Evolutionary conservation across 108 stramenopile species (phyloP), one percentile per base, ranked within the genome.

Genomic region (Bacterosira constricta): DNA sequence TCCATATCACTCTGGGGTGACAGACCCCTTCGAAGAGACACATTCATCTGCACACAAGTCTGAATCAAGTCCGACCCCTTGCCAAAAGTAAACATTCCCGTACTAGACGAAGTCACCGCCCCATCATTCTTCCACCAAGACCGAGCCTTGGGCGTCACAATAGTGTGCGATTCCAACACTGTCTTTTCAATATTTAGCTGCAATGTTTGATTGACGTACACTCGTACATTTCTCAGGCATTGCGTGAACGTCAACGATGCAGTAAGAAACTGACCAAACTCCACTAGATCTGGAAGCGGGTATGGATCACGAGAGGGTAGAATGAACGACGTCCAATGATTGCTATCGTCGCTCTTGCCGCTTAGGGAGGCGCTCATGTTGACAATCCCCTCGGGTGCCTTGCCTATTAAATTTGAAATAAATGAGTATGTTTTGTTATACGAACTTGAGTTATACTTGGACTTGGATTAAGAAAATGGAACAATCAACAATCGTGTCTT

Each of bases 271-370:
- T 87, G 71, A 20, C 89, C 89, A 75, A 92, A 89, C 23, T 88
- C 87, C 11, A 76, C 76, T 63, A 88, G 46, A 54, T 80, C 61
- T 0, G 91, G 91, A 23, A 90, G 20, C 1, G 85, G 73, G 45
- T 93, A 93, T 1, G 79, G 85, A 86, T 93, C 91, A 45, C 91
- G 63, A 13, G 79, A 79, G 8, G 88, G 88, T 50, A 93, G 74
- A 42, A 88, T 65, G 59, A 93, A 93, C 1, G 91, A 75, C 8
- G 91, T 93, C 91, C 91, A 93, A 26, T 61, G 56, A 39, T 64
- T 71, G 25, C 10, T 21, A 1, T 60, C 30, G 50, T 73, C 69
- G n/a, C 59, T 26, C 21, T 59, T 60, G 6, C 69, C 45, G 2
- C 30, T 34, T 4, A 73, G 32, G 13, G 69, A 45, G 4, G 70